Percentiles rank a stretch among this genome's conserved stretches.
Conservation (phyloP, 352 stramenopile genomes). For the Aphanomyces invadans region DNA sequence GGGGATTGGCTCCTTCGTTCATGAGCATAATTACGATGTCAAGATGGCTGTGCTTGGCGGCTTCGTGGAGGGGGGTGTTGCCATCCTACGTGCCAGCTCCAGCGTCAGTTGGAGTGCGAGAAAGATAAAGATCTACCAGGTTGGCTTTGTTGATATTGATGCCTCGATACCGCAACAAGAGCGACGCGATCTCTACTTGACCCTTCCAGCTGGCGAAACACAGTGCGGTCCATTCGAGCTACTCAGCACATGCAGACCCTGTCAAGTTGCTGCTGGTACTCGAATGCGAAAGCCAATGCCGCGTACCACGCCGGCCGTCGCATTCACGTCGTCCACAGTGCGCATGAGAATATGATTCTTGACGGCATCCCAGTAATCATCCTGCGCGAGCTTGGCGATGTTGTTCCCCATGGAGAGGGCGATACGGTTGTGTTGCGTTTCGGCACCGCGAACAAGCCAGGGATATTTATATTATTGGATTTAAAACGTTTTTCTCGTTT, state of each 20-base stretch:
- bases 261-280: neutral
- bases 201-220: neutral
- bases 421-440: neutral
- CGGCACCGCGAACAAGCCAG: neutral
- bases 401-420: conserved; percentile 1
- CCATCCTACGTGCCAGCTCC: conserved; percentile 2
- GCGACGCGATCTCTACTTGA: conserved; percentile 1
- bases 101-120: neutral
- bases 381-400: conserved; percentile 12
- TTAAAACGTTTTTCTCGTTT: neutral
- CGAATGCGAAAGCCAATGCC: neutral
- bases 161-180: conserved; percentile 1
- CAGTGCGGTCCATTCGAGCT: conserved; percentile 11
- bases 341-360: neutral
- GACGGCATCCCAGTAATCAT: conserved; percentile 4
- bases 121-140: neutral
- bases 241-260: neutral
- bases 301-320: conserved; percentile 7
- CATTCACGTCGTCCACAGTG: conserved; percentile 4
- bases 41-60: conserved; percentile 14
- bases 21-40: conserved; percentile 4
- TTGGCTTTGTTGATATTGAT: conserved; percentile 19
- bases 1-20: conserved; percentile 12
- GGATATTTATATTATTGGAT: neutral
- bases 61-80: conserved; percentile 14